Conservation (phyloP, 441 rosid species). For the Hura crepitans region DNA sequence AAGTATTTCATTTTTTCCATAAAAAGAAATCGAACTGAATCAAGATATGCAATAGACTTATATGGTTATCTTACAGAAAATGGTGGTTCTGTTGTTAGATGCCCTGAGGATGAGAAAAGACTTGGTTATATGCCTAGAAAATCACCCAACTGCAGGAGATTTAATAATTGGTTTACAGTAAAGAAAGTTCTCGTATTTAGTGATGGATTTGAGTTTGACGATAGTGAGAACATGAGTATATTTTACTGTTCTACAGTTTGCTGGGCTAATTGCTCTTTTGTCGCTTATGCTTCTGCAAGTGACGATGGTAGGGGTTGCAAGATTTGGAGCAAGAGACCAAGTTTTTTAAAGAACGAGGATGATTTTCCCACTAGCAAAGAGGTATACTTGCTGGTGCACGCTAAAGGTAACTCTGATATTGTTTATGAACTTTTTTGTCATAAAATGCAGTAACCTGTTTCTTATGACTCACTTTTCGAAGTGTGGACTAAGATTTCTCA, state of each 20-base stretch:
- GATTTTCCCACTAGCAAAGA: background rate
- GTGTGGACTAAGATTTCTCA: too few relatives aligned
- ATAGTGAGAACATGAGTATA: slow-evolving; percentile 24
- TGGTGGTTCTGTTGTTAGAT: background rate
- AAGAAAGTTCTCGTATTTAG: slow-evolving; percentile 8
- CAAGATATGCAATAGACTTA: background rate
- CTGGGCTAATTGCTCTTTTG: slow-evolving; percentile 31
- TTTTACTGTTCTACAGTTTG: slow-evolving; percentile 28
- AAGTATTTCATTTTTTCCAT: slow-evolving; percentile 22
- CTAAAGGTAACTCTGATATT: background rate
- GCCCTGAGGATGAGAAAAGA: background rate
- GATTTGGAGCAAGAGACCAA: slow-evolving; percentile 25
- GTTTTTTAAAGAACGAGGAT: background rate
- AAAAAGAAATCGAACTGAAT: background rate
- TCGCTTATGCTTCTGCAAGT: slow-evolving; percentile 37
- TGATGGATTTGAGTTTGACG: slow-evolving; percentile 19
- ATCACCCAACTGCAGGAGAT: slow-evolving; percentile 23
- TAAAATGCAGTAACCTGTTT: too few relatives aligned
- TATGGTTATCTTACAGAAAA: background rate
- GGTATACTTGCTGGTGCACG: background rate
- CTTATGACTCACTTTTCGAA: too few relatives aligned
- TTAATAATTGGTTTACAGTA: background rate
- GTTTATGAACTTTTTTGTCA: too few relatives aligned
- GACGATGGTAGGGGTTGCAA: slow-evolving; percentile 36
- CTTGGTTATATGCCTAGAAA: background rate